These are phyloP conservation scores for Vitis labrusca DNA, from an alignment of 164 flowering plant species.

Conservation along the genomic window DNA sequence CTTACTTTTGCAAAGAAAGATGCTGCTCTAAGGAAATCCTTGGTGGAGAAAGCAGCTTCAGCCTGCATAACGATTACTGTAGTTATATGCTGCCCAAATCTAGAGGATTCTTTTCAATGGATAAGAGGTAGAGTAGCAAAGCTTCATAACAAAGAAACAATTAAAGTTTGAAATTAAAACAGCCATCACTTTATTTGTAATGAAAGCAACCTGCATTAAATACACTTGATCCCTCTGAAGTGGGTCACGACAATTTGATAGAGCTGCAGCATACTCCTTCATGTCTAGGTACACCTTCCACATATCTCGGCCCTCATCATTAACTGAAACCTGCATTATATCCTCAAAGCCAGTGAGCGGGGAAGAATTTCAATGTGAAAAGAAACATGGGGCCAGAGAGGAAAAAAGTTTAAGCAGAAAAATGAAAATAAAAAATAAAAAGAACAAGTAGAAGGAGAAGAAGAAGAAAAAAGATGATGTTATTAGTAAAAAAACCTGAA, in stretches of 20 bases:
- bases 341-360: conserved; percentile 12
- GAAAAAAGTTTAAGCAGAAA: neutral
- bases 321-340: conserved; percentile 76
- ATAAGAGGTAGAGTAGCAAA: no score
- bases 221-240: conserved; percentile 96
- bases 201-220: conserved; percentile 68
- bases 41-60: conserved; percentile 82
- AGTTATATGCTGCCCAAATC: neutral
- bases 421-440: neutral
- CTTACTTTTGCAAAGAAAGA: conserved; percentile 93
- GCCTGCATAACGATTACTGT: conserved; percentile 61
- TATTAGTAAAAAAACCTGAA: conserved; percentile 61
- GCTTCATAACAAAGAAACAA: no score
- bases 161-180: neutral
- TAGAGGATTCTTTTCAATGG: neutral
- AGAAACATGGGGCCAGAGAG: conserved; percentile 1
- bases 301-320: conserved; percentile 98
- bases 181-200: neutral
- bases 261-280: conserved; percentile 86
- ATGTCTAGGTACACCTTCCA: conserved; percentile 95
- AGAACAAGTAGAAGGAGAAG: neutral
- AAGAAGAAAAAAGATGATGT: neutral
- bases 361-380: conserved; percentile 6
- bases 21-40: conserved; percentile 87
- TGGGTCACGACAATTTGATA: conserved; percentile 84